These are phyloP conservation scores for Cadophora sp. DNA, from an alignment of 2,329 filamentous ascomycete genomes.

Conservation along the genomic window DNA sequence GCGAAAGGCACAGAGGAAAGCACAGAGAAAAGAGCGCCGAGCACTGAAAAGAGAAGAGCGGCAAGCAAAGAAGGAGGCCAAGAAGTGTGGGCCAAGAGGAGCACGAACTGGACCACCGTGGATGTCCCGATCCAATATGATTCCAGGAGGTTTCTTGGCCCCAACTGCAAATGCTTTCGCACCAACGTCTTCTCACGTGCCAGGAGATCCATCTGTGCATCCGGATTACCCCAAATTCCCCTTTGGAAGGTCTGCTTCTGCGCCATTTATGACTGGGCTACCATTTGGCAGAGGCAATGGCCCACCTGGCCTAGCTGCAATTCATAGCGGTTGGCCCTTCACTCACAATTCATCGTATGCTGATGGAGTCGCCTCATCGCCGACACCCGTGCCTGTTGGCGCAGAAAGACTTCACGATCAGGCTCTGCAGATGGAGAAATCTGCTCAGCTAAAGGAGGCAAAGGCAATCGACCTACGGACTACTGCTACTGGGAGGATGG, in stretches of 20 bases:
- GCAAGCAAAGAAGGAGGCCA: conserved; percentile 44
- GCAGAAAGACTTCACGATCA: conserved; percentile 35
- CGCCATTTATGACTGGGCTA: conserved; percentile 13
- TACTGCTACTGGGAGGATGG: conserved; percentile 14
- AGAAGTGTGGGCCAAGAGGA: conserved; percentile 30
- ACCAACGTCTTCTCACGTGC: conserved; percentile 6
- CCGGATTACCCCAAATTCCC: conserved; percentile 24
- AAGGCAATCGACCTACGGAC: conserved; percentile 26
- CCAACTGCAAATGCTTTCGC: neutral
- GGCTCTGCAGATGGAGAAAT: conserved; percentile 30
- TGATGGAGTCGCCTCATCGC: conserved; percentile 23
- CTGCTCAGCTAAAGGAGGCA: conserved; percentile 31
- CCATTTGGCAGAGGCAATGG: conserved; percentile 13
- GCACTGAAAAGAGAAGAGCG: conserved; percentile 38
- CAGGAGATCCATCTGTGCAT: neutral
- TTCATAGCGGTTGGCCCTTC: conserved; percentile 35
- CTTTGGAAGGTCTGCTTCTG: conserved; percentile 28
- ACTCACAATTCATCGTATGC: conserved; percentile 23
- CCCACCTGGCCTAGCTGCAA: conserved; percentile 19
- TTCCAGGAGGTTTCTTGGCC: neutral
- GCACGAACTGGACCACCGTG: neutral
- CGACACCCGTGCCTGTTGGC: conserved; percentile 23
- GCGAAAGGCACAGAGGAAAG: conserved; percentile 22
- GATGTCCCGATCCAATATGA: conserved; percentile 11
- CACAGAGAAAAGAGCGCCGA: conserved; percentile 31